Evolutionary conservation across 257 asterid genomes (phyloP).

Genomic region (Catharanthus roseus): DNA sequence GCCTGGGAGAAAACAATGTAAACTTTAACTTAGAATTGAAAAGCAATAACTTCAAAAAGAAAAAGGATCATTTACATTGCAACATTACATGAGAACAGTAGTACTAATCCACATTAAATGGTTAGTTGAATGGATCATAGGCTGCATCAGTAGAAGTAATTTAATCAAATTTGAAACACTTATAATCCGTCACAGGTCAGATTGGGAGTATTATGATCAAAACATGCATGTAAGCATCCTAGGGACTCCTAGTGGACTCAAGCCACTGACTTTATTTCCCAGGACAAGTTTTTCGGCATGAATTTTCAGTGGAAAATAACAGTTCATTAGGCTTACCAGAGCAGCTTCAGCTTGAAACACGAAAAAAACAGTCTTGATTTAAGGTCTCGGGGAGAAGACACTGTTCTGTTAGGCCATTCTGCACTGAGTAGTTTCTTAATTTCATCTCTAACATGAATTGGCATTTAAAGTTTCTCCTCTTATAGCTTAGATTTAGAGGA

Average conservation of each 20-base stretch:
- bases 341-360: background rate
- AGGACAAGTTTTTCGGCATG: background rate
- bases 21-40: slow-evolving; percentile 2
- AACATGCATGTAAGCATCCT: background rate
- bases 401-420: background rate
- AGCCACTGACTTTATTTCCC: background rate
- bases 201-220: background rate
- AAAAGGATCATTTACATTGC: background rate
- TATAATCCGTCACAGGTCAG: too few species aligned
- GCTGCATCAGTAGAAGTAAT: background rate
- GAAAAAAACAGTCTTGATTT: background rate
- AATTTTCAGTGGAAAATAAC: background rate
- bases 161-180: background rate
- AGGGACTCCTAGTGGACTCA: background rate
- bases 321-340: background rate
- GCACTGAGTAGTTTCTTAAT: background rate
- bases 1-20: slow-evolving; percentile 29
- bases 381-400: background rate
- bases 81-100: background rate
- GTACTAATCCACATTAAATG: background rate
- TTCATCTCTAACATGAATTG: background rate
- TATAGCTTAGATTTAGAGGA: background rate
- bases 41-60: background rate
- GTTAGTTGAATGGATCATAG: background rate
- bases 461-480: background rate